Percentiles rank a stretch among this genome's conserved stretches.
Conservation (phyloP, 768 basidiomycete genomes). For the Coprinopsis cinerea region DNA sequence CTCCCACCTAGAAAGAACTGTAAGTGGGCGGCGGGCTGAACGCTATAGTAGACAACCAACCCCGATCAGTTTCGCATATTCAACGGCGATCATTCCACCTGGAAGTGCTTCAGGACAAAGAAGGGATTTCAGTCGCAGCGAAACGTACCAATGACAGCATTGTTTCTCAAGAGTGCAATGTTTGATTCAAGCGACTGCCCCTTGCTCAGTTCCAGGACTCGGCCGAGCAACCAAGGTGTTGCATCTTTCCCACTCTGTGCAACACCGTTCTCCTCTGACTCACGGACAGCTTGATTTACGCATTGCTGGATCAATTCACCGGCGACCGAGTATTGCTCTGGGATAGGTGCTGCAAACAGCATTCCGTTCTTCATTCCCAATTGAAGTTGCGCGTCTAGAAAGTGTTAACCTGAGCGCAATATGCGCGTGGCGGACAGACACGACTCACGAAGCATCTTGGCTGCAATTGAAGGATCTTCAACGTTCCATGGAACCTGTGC, state of each 20-base stretch:
- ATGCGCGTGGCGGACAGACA: background rate
- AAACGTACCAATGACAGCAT: conserved; percentile 71
- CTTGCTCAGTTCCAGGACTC: conserved; percentile 74
- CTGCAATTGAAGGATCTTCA: conserved; percentile 57
- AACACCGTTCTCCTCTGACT: conserved; percentile 78
- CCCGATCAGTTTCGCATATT: conserved; percentile 50
- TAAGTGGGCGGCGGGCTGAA: background rate
- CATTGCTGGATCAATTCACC: conserved; percentile 68
- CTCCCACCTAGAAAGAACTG: background rate
- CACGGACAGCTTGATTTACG: conserved; percentile 78
- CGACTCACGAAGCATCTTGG: conserved; percentile 63
- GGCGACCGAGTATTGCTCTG: conserved; percentile 59
- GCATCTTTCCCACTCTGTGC: conserved; percentile 81
- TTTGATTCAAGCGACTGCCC: conserved; percentile 74
- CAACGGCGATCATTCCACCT: conserved; percentile 77
- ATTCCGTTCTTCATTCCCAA: conserved; percentile 72
- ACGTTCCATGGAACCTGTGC: conserved; percentile 78
- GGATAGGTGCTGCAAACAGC: conserved; percentile 88
- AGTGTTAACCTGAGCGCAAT: background rate
- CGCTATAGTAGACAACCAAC: background rate
- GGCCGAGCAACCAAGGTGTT: conserved; percentile 88
- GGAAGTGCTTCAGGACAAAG: conserved; percentile 7
- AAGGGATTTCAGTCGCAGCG: conserved; percentile 7
- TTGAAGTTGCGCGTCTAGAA: conserved; percentile 59
- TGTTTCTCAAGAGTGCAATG: conserved; percentile 85